These are phyloP conservation scores for Cicer yamashitae DNA, from an alignment of 306 rosid species.

Conservation along the genomic window DNA sequence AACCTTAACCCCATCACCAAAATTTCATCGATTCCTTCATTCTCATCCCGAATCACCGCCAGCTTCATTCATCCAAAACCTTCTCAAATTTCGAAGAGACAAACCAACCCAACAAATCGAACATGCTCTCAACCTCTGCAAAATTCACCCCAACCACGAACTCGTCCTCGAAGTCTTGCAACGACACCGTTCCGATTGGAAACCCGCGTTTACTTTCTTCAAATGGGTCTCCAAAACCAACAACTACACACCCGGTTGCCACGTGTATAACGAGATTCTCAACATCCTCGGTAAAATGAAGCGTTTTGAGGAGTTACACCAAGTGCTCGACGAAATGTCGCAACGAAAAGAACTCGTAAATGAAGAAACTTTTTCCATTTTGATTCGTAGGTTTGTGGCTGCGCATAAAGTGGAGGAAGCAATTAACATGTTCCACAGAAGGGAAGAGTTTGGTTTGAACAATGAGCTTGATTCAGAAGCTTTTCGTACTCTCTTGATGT, in stretches of 20 bases:
- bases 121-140: conserved; percentile 61
- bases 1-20: background rate
- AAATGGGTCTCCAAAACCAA: conserved; percentile 60
- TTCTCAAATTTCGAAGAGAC: conserved; percentile 68
- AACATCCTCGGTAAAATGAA: conserved; percentile 66
- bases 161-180: conserved; percentile 67
- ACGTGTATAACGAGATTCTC: conserved; percentile 61
- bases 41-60: conserved; percentile 39
- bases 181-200: conserved; percentile 80
- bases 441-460: conserved; percentile 62
- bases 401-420: conserved; percentile 78
- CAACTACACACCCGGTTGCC: conserved; percentile 50
- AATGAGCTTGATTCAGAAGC: conserved; percentile 49
- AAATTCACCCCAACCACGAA: conserved; percentile 47
- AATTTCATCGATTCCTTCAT: conserved; percentile 37
- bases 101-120: conserved; percentile 61
- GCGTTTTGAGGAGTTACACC: conserved; percentile 59
- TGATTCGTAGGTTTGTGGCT: conserved; percentile 62
- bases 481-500: conserved; percentile 69
- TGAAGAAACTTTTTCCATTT: conserved; percentile 51
- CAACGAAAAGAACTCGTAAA: conserved; percentile 55
- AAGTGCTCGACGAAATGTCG: conserved; percentile 79
- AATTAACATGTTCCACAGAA: conserved; percentile 50
- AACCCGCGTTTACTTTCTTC: conserved; percentile 65
- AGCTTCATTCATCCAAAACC: conserved; percentile 58